Evolutionary conservation across 2,329 filamentous ascomycete species (phyloP), one percentile per base, ranked within the genome.

Genomic region (Ilyonectria destructans): DNA sequence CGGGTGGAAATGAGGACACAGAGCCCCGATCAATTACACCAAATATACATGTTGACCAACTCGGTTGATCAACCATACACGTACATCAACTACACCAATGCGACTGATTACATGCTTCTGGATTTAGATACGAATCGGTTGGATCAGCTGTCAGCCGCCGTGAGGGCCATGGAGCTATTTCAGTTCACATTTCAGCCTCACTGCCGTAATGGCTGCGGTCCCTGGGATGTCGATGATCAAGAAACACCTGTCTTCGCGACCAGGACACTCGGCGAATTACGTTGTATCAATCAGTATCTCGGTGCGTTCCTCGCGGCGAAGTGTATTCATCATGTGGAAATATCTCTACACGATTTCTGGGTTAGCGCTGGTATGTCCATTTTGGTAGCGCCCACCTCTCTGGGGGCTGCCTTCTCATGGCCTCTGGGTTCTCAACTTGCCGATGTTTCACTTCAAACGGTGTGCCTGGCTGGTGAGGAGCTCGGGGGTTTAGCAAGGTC

Each of bases 151-250:
- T 48, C 59, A 3, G n/a, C 13, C 5, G 59, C 59, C 6, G 26
- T 56, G n/a, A 46, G 54, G n/a, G n/a, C 6, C 21, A 37, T 62
- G 26, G 40, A 62, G 6, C 4, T 62, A 2, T 56, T 26, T 12
- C 51, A 56, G 17, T 62, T 56, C n/a, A 29, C 51, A 12, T 62
- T 62, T 19, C 51, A 48, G 2, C 59, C 59, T 33, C 49, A 19
- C 35, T 56, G 51, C 4, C 40, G 51, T 3, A 56, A 37, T 19
- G 37, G 19, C 17, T 62, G 49, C 12, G 59, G 59, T 15, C 59
- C 59, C 19, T 62, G 51, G 59, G 59, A 55, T 12, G 21, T 21
- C 1, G 40, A 35, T 17, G 15, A 26, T 2, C n/a, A 55, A 3
- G 51, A 19, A n/a, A 9, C 23, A 19, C 51, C 26, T 26, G n/a